phyloP scores from a whole-genome alignment of 2,329 filamentous ascomycete species.

The Aureobasidium mangrovei region DNA sequence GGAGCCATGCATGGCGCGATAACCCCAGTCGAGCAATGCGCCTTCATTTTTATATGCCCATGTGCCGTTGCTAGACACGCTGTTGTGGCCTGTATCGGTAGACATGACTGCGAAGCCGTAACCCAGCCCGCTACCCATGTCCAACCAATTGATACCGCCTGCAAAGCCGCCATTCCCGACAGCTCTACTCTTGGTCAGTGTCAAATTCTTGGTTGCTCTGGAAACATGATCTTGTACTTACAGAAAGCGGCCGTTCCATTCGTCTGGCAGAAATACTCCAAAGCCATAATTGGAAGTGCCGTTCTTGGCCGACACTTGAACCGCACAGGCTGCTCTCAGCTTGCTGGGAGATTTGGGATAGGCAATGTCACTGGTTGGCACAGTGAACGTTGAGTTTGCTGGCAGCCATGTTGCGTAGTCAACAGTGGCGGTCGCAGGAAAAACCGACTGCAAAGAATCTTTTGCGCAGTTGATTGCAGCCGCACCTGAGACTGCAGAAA shows the following conservation, averaged over 20 bases:
- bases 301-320: slow-evolving; percentile 26
- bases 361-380: slow-evolving; percentile 30
- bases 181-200: slow-evolving; percentile 16
- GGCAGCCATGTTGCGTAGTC: slow-evolving; percentile 27
- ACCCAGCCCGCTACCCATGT: slow-evolving; percentile 34
- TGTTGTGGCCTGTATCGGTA: slow-evolving; percentile 40
- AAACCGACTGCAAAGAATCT: slow-evolving; percentile 25
- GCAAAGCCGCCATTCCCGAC: slow-evolving; percentile 41
- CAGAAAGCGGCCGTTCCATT: slow-evolving; percentile 28
- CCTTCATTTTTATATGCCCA: slow-evolving; percentile 34
- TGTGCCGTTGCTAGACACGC: slow-evolving; percentile 24
- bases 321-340: slow-evolving; percentile 24
- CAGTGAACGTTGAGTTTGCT: slow-evolving; percentile 31
- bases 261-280: slow-evolving; percentile 26
- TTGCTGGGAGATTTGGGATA: slow-evolving; percentile 33
- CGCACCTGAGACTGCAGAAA: not conserved
- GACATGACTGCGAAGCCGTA: slow-evolving; percentile 39
- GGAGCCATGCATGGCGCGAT: slow-evolving; percentile 40
- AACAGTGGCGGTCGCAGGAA: slow-evolving; percentile 30
- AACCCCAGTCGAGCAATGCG: slow-evolving; percentile 32
- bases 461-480: slow-evolving; percentile 24
- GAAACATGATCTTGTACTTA: not conserved
- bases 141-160: slow-evolving; percentile 41
- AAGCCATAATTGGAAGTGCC: slow-evolving; percentile 24
- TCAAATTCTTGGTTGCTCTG: not conserved